phyloP scores from a whole-genome alignment of 2,329 filamentous ascomycete genomes.

The Plectosphaerella cucumerina region DNA sequence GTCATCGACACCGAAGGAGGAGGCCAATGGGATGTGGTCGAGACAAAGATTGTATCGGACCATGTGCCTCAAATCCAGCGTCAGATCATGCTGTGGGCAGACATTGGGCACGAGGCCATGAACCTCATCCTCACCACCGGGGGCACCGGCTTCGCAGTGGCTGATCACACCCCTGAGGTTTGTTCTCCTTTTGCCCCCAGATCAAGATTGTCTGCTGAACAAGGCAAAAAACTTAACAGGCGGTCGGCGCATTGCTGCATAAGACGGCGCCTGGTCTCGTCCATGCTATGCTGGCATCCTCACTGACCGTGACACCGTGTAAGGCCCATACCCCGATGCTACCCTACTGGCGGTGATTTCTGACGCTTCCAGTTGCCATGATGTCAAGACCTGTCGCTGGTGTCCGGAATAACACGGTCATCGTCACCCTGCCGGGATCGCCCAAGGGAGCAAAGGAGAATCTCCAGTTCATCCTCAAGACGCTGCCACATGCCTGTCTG shows the following conservation, averaged over 20 bases:
- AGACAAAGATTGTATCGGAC: conserved; percentile 76
- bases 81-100: conserved; percentile 68
- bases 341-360: conserved; percentile 1
- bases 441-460: conserved; percentile 96
- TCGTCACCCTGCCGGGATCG: conserved; percentile 88
- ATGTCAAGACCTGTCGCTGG: conserved; percentile 95
- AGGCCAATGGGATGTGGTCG: conserved; percentile 66
- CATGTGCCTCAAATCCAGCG: conserved; percentile 69
- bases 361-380: conserved; percentile 67
- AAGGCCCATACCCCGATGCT: conserved; percentile 29
- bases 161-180: conserved; percentile 87
- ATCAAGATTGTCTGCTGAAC: background rate
- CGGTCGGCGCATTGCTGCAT: conserved; percentile 73
- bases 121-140: conserved; percentile 87
- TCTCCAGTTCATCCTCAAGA: conserved; percentile 78
- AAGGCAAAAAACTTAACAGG: conserved; percentile 42
- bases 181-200: background rate
- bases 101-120: conserved; percentile 51
- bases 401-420: conserved; percentile 73
- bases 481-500: conserved; percentile 91
- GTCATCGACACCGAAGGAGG: conserved; percentile 65
- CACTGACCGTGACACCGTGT: conserved; percentile 86
- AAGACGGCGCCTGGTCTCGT: conserved; percentile 85
- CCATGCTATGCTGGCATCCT: conserved; percentile 90
- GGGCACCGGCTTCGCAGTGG: conserved; percentile 84